Percentiles rank a stretch among this genome's conserved stretches.
Conservation (phyloP, 257 asterid genomes). For the Handroanthus guayacan region DNA sequence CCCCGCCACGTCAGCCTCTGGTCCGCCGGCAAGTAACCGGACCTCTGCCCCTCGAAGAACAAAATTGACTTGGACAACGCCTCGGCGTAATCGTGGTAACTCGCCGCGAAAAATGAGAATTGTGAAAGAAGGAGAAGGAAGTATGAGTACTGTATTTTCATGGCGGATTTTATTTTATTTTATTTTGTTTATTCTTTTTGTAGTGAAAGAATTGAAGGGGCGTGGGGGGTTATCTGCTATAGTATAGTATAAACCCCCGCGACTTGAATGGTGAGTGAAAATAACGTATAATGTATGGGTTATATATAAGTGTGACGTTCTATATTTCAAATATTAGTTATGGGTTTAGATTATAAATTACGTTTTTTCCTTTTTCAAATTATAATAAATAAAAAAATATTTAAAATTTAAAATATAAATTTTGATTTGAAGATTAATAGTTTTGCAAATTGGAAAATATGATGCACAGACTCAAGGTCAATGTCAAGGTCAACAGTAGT, state of each 20-base stretch:
- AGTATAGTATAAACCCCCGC: not conserved
- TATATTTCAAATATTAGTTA: too few species aligned
- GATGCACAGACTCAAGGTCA: too few species aligned
- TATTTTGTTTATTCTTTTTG: not conserved
- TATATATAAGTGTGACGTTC: not conserved
- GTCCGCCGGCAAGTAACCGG: slow-evolving; percentile 83
- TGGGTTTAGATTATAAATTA: too few species aligned
- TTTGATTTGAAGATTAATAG: too few species aligned
- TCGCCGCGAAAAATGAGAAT: slow-evolving; percentile 38
- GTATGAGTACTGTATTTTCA: slow-evolving; percentile 37
- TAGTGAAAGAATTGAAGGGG: slow-evolving; percentile 8
- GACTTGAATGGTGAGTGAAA: not conserved
- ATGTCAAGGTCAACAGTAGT: too few species aligned
- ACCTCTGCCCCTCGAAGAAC: slow-evolving; percentile 93
- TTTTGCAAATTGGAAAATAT: too few species aligned
- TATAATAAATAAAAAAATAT: too few species aligned
- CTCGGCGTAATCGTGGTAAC: slow-evolving; percentile 74
- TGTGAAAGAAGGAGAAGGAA: slow-evolving; percentile 38
- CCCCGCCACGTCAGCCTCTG: slow-evolving; percentile 90
- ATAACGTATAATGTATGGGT: not conserved
- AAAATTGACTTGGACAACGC: slow-evolving; percentile 83
- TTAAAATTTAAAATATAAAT: too few species aligned
- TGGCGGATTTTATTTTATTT: not conserved
- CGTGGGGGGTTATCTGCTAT: not conserved
- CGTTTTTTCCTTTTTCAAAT: too few species aligned